Evolutionary conservation across 495 filamentous ascomycete species (phyloP).

Genomic region (Talaromyces wortmannii): DNA sequence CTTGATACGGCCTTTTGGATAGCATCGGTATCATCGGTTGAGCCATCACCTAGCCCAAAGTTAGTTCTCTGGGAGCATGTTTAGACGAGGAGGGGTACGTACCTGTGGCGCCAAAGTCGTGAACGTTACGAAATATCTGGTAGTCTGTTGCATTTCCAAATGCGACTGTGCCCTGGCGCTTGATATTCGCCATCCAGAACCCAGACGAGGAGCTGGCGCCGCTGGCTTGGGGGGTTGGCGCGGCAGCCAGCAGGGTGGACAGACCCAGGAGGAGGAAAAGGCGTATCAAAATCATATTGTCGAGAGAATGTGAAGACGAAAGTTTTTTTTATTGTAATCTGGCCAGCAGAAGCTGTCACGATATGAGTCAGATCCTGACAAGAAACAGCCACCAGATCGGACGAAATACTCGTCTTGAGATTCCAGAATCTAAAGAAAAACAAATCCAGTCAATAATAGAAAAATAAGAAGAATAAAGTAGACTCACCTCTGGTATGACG

Average conservation of each 20-base stretch:
- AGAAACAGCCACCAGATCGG: not conserved
- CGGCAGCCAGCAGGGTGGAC: conserved; percentile 32
- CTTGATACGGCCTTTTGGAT: conserved; percentile 79
- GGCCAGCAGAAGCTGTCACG: conserved; percentile 1
- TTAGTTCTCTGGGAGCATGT: conserved; percentile 16
- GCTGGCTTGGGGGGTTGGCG: conserved; percentile 21
- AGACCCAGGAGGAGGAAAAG: conserved; percentile 30
- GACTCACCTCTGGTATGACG: not conserved
- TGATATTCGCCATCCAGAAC: conserved; percentile 73
- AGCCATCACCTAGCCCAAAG: conserved; percentile 54
- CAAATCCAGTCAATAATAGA: not conserved
- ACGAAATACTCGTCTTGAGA: no score
- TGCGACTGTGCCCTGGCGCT: conserved; percentile 61
- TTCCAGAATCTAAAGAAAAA: no score
- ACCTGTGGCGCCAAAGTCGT: conserved; percentile 73
- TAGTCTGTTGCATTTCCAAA: conserved; percentile 54
- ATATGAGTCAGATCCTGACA: not conserved
- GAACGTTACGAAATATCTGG: conserved; percentile 82
- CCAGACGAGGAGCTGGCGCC: conserved; percentile 8
- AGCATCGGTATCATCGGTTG: conserved; percentile 79
- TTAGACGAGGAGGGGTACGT: conserved; percentile 9
- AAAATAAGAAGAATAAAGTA: not conserved
- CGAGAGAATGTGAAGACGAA: conserved; percentile 7
- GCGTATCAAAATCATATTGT: conserved; percentile 9
- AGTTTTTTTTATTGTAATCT: not conserved